Evolutionary conservation across 176 grass and related monocot genomes (phyloP).

Genomic region (Thinopyrum elongatum): DNA sequence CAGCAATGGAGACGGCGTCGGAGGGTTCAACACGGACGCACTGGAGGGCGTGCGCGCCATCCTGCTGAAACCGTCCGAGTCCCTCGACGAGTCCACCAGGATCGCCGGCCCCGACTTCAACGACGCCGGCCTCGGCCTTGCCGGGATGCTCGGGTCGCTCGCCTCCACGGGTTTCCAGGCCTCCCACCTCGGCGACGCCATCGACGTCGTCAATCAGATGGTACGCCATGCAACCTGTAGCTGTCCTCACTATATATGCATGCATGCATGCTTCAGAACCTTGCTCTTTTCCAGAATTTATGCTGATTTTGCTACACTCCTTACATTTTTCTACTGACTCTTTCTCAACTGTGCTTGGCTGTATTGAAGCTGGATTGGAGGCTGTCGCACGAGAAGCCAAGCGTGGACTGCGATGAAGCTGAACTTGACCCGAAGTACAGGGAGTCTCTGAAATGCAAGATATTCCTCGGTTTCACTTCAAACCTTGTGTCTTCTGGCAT

Average conservation of each 20-base stretch:
- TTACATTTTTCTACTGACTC: background rate
- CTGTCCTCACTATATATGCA: too few relatives aligned
- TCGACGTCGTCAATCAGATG: slow-evolving; percentile 78
- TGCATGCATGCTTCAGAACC: too few relatives aligned
- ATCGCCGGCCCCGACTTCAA: slow-evolving; percentile 77
- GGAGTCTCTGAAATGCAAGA: slow-evolving; percentile 88
- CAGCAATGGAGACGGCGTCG: background rate
- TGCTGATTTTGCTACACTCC: background rate
- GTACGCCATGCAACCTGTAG: slow-evolving; percentile 15
- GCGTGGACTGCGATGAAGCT: slow-evolving; percentile 48
- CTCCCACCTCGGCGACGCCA: slow-evolving; percentile 73
- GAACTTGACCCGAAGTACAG: slow-evolving; percentile 67
- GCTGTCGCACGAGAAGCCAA: slow-evolving; percentile 63
- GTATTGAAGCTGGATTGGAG: slow-evolving; percentile 84
- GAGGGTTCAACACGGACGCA: slow-evolving; percentile 22
- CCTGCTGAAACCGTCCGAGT: slow-evolving; percentile 72
- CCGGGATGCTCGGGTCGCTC: slow-evolving; percentile 53
- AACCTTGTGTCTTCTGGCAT: slow-evolving; percentile 91
- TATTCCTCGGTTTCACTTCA: slow-evolving; percentile 97
- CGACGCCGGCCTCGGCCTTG: slow-evolving; percentile 53
- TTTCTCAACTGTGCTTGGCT: slow-evolving; percentile 15
- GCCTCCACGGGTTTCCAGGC: slow-evolving; percentile 75
- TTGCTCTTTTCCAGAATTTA: background rate
- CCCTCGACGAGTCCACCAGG: slow-evolving; percentile 58
- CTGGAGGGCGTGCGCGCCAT: slow-evolving; percentile 56